Evolutionary conservation across 1,139 yeast species (phyloP).

Genomic region (Meyerozyma sp.): DNA sequence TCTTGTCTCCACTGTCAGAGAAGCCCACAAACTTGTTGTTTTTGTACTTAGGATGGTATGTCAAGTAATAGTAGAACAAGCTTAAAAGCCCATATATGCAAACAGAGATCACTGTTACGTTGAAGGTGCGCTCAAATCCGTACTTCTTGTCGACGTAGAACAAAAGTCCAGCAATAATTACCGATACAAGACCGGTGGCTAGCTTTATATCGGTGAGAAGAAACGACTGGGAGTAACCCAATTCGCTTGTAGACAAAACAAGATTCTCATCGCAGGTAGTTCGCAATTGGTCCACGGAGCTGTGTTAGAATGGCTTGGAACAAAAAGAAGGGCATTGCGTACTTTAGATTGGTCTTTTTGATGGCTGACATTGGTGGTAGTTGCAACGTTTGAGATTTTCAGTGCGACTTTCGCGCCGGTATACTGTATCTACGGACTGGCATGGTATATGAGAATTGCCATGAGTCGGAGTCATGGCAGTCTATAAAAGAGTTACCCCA

Average conservation of each 20-base stretch:
- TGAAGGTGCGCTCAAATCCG: slow-evolving; percentile 34
- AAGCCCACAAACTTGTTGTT: slow-evolving; percentile 59
- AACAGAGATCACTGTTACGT: slow-evolving; percentile 27
- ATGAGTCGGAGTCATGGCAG: too few species aligned
- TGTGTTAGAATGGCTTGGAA: slow-evolving; percentile 1
- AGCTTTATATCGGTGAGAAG: slow-evolving; percentile 56
- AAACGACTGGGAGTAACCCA: slow-evolving; percentile 64
- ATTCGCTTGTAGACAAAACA: slow-evolving; percentile 38
- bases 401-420: background rate
- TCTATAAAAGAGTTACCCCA: too few species aligned
- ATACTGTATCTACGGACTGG: too few species aligned
- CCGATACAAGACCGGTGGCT: slow-evolving; percentile 64
- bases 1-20: slow-evolving; percentile 26
- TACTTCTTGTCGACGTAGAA: slow-evolving; percentile 64
- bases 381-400: background rate
- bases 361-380: background rate
- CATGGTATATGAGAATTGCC: too few species aligned
- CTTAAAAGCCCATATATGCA: slow-evolving; percentile 56
- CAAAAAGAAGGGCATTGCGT: background rate
- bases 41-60: slow-evolving; percentile 34
- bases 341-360: slow-evolving; percentile 2
- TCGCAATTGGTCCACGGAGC: slow-evolving; percentile 45
- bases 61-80: slow-evolving; percentile 41
- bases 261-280: slow-evolving; percentile 47
- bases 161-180: slow-evolving; percentile 59